These are phyloP conservation scores for Drechslerella stenobrocha DNA, from an alignment of 2,329 filamentous ascomycete genomes.

Conservation along the genomic window DNA sequence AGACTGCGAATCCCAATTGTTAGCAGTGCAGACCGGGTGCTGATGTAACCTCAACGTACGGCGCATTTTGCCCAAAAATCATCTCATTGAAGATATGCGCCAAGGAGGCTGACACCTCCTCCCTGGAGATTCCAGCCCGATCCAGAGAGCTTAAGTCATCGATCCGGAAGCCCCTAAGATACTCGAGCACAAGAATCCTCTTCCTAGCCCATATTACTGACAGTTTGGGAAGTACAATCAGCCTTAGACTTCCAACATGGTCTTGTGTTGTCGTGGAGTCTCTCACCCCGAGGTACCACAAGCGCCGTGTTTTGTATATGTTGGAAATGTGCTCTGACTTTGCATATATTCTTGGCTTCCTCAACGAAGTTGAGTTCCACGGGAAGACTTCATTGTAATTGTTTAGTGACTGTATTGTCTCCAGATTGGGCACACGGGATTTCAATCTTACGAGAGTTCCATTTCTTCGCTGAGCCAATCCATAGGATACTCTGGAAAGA, in stretches of 20 bases:
- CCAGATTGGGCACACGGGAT: neutral
- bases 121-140: constrained; percentile 81
- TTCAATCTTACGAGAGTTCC: constrained; percentile 67
- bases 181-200: constrained; percentile 93
- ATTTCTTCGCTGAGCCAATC: constrained; percentile 95
- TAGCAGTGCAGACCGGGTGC: no score
- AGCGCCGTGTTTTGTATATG: constrained; percentile 74
- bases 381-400: constrained; percentile 61
- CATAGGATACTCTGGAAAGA: constrained; percentile 96
- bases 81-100: constrained; percentile 98
- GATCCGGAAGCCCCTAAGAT: constrained; percentile 78
- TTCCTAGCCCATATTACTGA: constrained; percentile 81
- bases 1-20: constrained; percentile 56
- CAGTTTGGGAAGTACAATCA: constrained; percentile 42
- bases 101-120: constrained; percentile 89
- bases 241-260: neutral
- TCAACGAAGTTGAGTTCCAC: constrained; percentile 86
- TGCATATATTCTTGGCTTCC: constrained; percentile 80
- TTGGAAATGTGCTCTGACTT: constrained; percentile 79
- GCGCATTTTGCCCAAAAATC: constrained; percentile 89
- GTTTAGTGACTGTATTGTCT: neutral
- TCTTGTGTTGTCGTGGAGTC: neutral
- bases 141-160: constrained; percentile 90
- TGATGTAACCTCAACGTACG: constrained; percentile 55
- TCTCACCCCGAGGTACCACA: constrained; percentile 71